Conservation (phyloP, 2,329 filamentous ascomycete genomes). For the Pezicula radicicola region DNA sequence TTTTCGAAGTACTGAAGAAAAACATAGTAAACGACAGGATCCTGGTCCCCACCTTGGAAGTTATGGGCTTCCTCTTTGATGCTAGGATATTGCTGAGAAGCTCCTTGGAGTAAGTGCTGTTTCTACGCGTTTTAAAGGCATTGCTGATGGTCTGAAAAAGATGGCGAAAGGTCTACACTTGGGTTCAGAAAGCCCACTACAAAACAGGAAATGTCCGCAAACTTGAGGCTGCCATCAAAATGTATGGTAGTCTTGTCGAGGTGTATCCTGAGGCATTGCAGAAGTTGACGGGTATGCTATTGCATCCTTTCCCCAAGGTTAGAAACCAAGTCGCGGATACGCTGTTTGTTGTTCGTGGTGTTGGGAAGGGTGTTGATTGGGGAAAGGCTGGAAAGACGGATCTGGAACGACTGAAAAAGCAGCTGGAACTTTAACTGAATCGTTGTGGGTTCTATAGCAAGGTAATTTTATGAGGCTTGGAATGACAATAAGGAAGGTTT, state of each 20-base stretch:
- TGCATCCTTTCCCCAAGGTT: slow-evolving; percentile 80
- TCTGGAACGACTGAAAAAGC: slow-evolving; percentile 11
- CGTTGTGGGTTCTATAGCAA: no score
- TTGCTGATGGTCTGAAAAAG: slow-evolving; percentile 23
- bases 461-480: no score
- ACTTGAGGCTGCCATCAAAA: slow-evolving; percentile 73
- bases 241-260: slow-evolving; percentile 69
- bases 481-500: no score
- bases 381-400: slow-evolving; percentile 45
- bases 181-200: slow-evolving; percentile 76
- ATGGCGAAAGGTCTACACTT: slow-evolving; percentile 61
- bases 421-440: neutral
- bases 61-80: slow-evolving; percentile 75
- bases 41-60: slow-evolving; percentile 72
- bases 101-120: slow-evolving; percentile 18
- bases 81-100: slow-evolving; percentile 44
- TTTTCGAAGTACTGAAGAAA: slow-evolving; percentile 51
- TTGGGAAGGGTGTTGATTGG: slow-evolving; percentile 53
- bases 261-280: slow-evolving; percentile 46
- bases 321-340: slow-evolving; percentile 57
- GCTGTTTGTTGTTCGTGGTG: slow-evolving; percentile 45
- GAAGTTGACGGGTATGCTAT: slow-evolving; percentile 69
- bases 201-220: slow-evolving; percentile 81
- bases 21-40: slow-evolving; percentile 62
- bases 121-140: slow-evolving; percentile 2